These are phyloP conservation scores for Echeveria elegans DNA, from an alignment of 164 flowering plant species.

Conservation along the genomic window DNA sequence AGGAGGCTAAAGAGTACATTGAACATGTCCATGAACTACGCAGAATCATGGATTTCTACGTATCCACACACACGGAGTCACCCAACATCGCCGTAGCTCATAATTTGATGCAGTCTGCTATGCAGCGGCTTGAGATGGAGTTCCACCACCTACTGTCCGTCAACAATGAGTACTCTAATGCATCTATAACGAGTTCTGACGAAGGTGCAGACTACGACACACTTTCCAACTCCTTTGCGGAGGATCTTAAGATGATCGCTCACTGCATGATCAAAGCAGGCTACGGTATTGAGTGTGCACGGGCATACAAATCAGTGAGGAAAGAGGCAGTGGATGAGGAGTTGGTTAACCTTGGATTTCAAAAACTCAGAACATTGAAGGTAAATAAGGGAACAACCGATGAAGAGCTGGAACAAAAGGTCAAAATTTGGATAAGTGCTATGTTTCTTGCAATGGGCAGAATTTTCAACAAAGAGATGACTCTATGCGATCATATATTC, in stretches of 20 bases:
- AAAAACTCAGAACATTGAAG: slow-evolving; percentile 14
- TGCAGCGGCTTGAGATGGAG: slow-evolving; percentile 29
- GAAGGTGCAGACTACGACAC: slow-evolving; percentile 8
- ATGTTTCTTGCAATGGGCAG: slow-evolving; percentile 18
- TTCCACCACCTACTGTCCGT: slow-evolving; percentile 20
- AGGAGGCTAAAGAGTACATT: slow-evolving; percentile 7
- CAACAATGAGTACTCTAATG: slow-evolving; percentile 11
- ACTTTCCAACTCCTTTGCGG: slow-evolving; percentile 14
- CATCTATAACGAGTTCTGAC: slow-evolving; percentile 12
- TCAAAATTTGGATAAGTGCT: slow-evolving; percentile 22
- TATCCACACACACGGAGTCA: background rate
- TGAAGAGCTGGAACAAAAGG: slow-evolving; percentile 16
- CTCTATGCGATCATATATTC: slow-evolving; percentile 32
- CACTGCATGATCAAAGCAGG: slow-evolving; percentile 33
- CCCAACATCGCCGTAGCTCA: slow-evolving; percentile 9
- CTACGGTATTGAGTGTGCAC: slow-evolving; percentile 29
- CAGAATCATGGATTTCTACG: slow-evolving; percentile 4
- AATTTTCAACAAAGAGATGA: slow-evolving; percentile 22
- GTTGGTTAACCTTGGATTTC: slow-evolving; percentile 20
- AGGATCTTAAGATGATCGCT: slow-evolving; percentile 28
- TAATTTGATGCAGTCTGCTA: slow-evolving; percentile 26
- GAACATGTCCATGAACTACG: slow-evolving; percentile 1
- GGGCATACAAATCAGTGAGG: slow-evolving; percentile 19
- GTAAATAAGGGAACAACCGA: slow-evolving; percentile 16
- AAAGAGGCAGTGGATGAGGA: slow-evolving; percentile 25